Base-by-base conservation (phyloP, 192 early-diverging fungal genomes). In the Entomortierella beljakovae region DNA sequence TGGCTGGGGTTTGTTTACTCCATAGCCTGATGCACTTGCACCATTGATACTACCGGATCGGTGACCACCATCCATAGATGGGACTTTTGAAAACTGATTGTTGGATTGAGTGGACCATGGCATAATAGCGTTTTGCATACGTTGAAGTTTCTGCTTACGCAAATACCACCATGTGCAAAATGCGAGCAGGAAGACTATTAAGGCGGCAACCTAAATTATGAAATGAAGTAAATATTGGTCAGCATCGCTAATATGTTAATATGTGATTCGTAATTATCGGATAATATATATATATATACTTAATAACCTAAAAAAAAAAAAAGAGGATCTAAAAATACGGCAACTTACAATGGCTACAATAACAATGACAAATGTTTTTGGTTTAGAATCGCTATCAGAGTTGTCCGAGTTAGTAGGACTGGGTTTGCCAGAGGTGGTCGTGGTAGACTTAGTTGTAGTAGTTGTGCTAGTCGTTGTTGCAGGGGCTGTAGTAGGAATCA, bases 51-150 rank as follows among this genome's bases (percentile, higher is more conserved):
- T 23, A 9, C 61, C 51, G 23, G 48, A 18, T 1, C 57, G 63
- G 40, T 32, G 64, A 6, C 64, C 64, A 2, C 56, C 71, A 40
- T 74, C 71, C 64, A 66, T 66, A 9, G 71, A 74, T 16, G 71
- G 46, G 23, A 74, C 49, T 38, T 74, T 74, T 6, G 72, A 54
- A 26, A 76, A 67, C 42, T 61, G 57, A 46, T 61, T 76, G 7
- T 62, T 61, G 42, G 53, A 23, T 31, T 53, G 40, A 18, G 15
- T 53, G 0, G 72, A 76, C 72, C 72, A 76, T 6, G 72, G 72
- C 72, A 76, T 76, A 46, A 76, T 68, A 5, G 72, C 64, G 16
- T 56, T 29, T 35, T 68, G 48, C 72, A 76, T 76, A 8, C 72
- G 64, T 15, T 55, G 31, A 15, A 48, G 55, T 23, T 32, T 61